Percentiles rank a stretch among this genome's conserved stretches.
Conservation (phyloP, 2,329 filamentous ascomycete genomes). For the Plectosphaerella cucumerina region DNA sequence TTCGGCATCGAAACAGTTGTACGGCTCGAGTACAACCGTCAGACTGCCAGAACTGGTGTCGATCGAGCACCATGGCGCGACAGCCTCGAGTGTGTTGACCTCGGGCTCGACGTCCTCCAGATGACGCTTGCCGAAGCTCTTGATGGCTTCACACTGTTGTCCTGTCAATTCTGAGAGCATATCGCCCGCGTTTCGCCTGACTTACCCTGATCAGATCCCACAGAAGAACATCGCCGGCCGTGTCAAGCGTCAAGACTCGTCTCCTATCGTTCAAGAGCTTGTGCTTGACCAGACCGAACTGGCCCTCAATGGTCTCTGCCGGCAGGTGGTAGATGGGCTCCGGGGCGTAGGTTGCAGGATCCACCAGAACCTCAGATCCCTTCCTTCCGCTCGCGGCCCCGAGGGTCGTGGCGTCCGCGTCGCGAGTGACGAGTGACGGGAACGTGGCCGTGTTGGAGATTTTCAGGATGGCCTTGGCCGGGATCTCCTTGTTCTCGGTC, state of each 20-base stretch:
- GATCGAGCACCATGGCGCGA: slow-evolving; percentile 94
- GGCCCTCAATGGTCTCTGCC: slow-evolving; percentile 84
- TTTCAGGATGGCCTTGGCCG: slow-evolving; percentile 71
- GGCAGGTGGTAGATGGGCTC: slow-evolving; percentile 65
- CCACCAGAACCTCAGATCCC: slow-evolving; percentile 51
- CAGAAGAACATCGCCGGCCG: slow-evolving; percentile 87
- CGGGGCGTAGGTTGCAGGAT: slow-evolving; percentile 12
- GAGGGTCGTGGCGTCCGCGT: slow-evolving; percentile 50
- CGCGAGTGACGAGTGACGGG: slow-evolving; percentile 50
- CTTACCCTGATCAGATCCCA: slow-evolving; percentile 87
- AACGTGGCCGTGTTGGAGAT: slow-evolving; percentile 83
- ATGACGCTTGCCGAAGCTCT: slow-evolving; percentile 91
- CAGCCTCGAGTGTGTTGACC: slow-evolving; percentile 82
- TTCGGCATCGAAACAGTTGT: slow-evolving; percentile 96
- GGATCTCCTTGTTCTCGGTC: slow-evolving; percentile 72
- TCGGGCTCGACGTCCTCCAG: slow-evolving; percentile 86
- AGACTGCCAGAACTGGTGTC: slow-evolving; percentile 90
- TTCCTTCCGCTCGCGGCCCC: slow-evolving; percentile 26
- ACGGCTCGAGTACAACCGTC: slow-evolving; percentile 86
- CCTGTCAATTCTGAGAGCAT: slow-evolving; percentile 11
- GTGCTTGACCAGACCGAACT: slow-evolving; percentile 93
- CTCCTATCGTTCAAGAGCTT: slow-evolving; percentile 86
- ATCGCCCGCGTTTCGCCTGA: neutral
- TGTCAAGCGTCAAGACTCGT: slow-evolving; percentile 86
- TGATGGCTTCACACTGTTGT: slow-evolving; percentile 72